These are phyloP conservation scores for Rhodomyrtus psidioides DNA, from an alignment of 441 rosid species.

Conservation along the genomic window DNA sequence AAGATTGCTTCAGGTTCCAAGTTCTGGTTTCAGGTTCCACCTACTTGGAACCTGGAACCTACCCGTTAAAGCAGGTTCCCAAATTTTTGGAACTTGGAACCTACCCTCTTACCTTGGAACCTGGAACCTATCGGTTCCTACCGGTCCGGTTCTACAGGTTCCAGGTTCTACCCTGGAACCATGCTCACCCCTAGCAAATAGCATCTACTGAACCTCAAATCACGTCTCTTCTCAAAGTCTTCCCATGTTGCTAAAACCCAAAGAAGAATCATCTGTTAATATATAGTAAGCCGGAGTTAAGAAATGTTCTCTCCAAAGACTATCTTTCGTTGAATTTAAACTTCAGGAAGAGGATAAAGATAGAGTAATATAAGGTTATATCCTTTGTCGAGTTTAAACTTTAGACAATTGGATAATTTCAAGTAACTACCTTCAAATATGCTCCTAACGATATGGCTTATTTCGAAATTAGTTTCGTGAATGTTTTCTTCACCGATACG, in stretches of 20 bases:
- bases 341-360: neutral
- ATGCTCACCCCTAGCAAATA: too few species aligned
- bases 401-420: neutral
- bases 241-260: neutral
- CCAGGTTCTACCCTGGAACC: too few species aligned
- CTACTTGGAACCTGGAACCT: too few species aligned
- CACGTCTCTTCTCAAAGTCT: neutral
- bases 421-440: neutral
- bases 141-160: too few species aligned
- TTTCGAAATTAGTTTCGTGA: neutral
- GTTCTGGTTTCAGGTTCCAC: too few species aligned
- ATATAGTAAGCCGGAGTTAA: neutral
- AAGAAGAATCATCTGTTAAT: neutral
- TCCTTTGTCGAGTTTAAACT: neutral
- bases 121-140: too few species aligned
- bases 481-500: neutral
- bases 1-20: too few species aligned
- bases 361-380: neutral
- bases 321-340: neutral
- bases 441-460: neutral
- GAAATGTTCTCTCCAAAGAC: neutral
- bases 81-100: too few species aligned
- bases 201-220: neutral
- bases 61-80: too few species aligned
- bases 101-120: too few species aligned